A percentile compares a stretch with the other conserved stretches of the same genome.
Evolutionary conservation across 2,329 filamentous ascomycete genomes (phyloP).

Genomic region (Pestalotiopsis sp.): DNA sequence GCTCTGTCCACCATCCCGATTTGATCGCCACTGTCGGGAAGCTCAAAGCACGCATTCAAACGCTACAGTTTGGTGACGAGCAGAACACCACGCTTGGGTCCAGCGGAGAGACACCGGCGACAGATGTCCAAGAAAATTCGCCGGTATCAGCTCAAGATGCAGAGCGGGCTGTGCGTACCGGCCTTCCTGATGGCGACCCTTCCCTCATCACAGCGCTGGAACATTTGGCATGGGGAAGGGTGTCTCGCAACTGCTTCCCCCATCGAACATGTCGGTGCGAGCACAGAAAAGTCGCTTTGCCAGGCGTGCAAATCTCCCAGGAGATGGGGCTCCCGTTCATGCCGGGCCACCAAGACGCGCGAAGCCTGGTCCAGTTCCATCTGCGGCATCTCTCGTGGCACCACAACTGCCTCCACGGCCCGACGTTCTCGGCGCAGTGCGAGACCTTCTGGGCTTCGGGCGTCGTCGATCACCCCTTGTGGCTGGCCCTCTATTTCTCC

Average conservation of each 20-base stretch:
- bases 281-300: background rate
- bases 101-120: background rate
- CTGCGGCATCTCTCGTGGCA: slow-evolving; percentile 5
- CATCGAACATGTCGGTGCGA: background rate
- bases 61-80: background rate
- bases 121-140: background rate
- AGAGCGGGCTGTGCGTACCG: background rate
- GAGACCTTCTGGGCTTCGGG: background rate
- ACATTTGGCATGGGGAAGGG: background rate
- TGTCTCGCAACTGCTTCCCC: slow-evolving; percentile 2
- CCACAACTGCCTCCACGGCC: slow-evolving; percentile 3
- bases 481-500: slow-evolving; percentile 1
- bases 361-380: slow-evolving; percentile 1
- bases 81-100: background rate
- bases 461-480: background rate
- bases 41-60: background rate
- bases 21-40: background rate
- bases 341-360: background rate
- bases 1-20: too few species aligned
- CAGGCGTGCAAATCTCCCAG: background rate
- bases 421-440: background rate
- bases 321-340: background rate
- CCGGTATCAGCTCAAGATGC: background rate
- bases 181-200: background rate
- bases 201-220: background rate